These are phyloP conservation scores for Aspergillus phoenicis DNA, from an alignment of 2,329 filamentous ascomycete genomes.

Conservation along the genomic window DNA sequence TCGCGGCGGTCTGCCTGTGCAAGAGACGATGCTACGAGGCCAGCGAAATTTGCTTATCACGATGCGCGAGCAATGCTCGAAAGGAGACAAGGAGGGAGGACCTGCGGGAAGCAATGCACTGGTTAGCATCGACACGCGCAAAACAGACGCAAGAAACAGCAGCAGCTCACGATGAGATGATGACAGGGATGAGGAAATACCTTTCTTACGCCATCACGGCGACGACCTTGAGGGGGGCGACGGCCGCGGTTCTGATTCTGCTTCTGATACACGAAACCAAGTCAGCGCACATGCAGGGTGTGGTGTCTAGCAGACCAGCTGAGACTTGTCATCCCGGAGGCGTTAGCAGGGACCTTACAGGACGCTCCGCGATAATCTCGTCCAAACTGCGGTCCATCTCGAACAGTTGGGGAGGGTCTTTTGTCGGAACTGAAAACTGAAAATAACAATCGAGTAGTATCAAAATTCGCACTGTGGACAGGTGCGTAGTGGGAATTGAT, in stretches of 20 bases:
- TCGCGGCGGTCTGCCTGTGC: slow-evolving; percentile 29
- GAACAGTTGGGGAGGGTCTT: slow-evolving; percentile 10
- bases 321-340: slow-evolving; percentile 4
- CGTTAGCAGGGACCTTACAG: slow-evolving; percentile 46
- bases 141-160: not conserved
- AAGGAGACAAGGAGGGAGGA: slow-evolving; percentile 47
- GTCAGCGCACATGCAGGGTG: slow-evolving; percentile 19
- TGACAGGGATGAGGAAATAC: slow-evolving; percentile 48
- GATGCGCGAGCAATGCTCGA: slow-evolving; percentile 41
- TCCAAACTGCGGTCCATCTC: slow-evolving; percentile 66
- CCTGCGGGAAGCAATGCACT: slow-evolving; percentile 29
- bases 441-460: not conserved
- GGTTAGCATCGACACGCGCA: slow-evolving; percentile 14
- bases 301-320: not conserved
- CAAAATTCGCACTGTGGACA: not conserved
- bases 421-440: not conserved
- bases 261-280: slow-evolving; percentile 25
- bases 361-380: slow-evolving; percentile 64
- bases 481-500: slow-evolving; percentile 7
- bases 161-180: not conserved
- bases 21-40: slow-evolving; percentile 28
- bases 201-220: slow-evolving; percentile 90
- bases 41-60: slow-evolving; percentile 38
- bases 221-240: slow-evolving; percentile 51
- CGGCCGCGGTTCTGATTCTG: slow-evolving; percentile 34